Percentiles rank a stretch among this genome's conserved stretches.
Evolutionary conservation across 2,329 filamentous ascomycete genomes (phyloP).

Genomic region (Hysterium pulicare): DNA sequence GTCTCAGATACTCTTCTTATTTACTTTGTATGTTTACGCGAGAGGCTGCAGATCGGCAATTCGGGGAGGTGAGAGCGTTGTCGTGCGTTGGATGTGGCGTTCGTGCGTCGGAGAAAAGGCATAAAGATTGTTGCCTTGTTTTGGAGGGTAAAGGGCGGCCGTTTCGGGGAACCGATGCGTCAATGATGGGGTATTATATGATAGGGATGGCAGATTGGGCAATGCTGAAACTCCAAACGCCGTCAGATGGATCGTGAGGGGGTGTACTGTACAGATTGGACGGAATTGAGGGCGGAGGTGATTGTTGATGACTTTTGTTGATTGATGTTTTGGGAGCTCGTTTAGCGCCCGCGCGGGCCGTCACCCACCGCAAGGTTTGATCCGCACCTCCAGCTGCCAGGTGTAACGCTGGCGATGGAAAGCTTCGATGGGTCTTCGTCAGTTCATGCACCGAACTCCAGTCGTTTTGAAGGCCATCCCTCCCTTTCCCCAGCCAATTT

Average conservation of each 20-base stretch:
- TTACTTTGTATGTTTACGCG: neutral
- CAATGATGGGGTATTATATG: neutral
- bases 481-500: too few relatives aligned
- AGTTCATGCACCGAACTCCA: too few relatives aligned
- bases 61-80: slow-evolving; percentile 5
- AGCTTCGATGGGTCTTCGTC: too few relatives aligned
- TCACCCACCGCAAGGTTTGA: neutral
- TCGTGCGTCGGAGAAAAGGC: slow-evolving; percentile 19
- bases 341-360: neutral
- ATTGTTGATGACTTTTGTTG: slow-evolving; percentile 2
- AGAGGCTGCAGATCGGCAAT: slow-evolving; percentile 4
- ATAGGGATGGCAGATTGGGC: neutral
- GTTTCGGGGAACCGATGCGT: neutral
- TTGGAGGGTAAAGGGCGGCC: neutral
- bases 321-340: neutral
- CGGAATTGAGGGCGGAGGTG: neutral
- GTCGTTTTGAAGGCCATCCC: too few relatives aligned
- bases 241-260: neutral
- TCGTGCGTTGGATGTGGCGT: slow-evolving; percentile 10
- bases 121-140: slow-evolving; percentile 1
- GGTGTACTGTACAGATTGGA: neutral
- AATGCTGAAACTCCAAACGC: neutral
- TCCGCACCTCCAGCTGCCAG: neutral
- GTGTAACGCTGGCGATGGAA: neutral
- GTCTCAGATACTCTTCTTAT: too few relatives aligned